Conservation (phyloP, 1,284 basidiomycete genomes). For the Rhizopogon parksii region DNA sequence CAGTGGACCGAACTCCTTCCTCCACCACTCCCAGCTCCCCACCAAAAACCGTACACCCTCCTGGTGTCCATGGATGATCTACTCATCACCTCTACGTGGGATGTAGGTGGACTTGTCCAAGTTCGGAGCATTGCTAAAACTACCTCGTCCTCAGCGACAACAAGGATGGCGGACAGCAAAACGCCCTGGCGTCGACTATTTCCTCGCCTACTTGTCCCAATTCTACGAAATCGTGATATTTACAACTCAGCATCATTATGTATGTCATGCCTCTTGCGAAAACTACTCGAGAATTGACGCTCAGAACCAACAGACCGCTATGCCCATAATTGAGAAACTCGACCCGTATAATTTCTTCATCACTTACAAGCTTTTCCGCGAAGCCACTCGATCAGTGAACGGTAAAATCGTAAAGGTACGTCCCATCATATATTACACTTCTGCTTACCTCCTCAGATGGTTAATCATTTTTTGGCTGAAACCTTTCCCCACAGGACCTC, state of each 20-base stretch:
- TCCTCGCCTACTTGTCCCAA: constrained; percentile 92
- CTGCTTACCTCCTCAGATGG: neutral
- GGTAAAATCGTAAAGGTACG: constrained; percentile 77
- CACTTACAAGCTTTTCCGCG: constrained; percentile 86
- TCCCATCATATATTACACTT: neutral
- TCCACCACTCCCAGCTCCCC: constrained; percentile 75
- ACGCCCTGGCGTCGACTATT: constrained; percentile 96
- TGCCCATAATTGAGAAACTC: constrained; percentile 88
- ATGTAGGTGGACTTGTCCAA: constrained; percentile 51
- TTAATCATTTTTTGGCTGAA: neutral
- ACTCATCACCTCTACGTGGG: constrained; percentile 89
- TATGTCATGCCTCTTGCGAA: constrained; percentile 35
- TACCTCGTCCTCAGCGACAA: constrained; percentile 49
- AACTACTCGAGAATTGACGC: neutral
- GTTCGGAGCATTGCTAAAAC: neutral
- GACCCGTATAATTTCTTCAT: constrained; percentile 92
- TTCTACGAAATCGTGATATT: constrained; percentile 98
- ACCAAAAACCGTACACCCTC: constrained; percentile 89
- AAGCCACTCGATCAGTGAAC: constrained; percentile 75
- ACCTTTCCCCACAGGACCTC: constrained; percentile 56
- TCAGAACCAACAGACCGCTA: constrained; percentile 59
- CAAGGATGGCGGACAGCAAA: constrained; percentile 89
- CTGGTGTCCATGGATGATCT: constrained; percentile 91
- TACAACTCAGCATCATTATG: constrained; percentile 87
- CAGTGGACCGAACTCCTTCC: constrained; percentile 90